phyloP scores from a whole-genome alignment of 768 basidiomycete species.

The Rickenella mellea region DNA sequence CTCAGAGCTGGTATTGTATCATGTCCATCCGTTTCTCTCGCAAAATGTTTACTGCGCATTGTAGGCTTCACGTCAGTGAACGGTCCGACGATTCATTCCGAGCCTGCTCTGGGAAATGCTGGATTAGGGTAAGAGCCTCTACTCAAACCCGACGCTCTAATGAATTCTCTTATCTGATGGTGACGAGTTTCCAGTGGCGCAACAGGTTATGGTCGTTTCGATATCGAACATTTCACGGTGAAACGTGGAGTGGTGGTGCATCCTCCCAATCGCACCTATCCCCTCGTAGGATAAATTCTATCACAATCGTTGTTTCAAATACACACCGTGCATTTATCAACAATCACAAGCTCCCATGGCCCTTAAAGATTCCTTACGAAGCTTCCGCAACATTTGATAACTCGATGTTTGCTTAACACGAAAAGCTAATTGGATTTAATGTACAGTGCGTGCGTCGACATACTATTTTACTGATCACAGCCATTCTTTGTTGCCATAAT shows the following conservation, averaged over 20 bases:
- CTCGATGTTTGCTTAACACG: too few relatives aligned
- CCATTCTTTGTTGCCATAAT: slow-evolving; percentile 16
- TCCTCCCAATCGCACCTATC: too few relatives aligned
- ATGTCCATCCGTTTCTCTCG: not conserved
- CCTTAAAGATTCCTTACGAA: too few relatives aligned
- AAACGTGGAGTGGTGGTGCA: slow-evolving; percentile 33
- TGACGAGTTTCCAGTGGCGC: too few relatives aligned
- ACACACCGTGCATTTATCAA: too few relatives aligned
- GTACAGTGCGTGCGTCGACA: too few relatives aligned
- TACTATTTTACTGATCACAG: slow-evolving; percentile 4
- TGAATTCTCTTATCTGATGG: not conserved
- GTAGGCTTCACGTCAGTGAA: slow-evolving; percentile 48
- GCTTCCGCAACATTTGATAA: too few relatives aligned
- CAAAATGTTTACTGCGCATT: not conserved
- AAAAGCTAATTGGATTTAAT: too few relatives aligned
- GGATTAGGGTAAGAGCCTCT: slow-evolving; percentile 41
- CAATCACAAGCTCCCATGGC: too few relatives aligned
- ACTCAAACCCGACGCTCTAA: too few relatives aligned
- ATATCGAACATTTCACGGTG: slow-evolving; percentile 41
- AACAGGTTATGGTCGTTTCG: slow-evolving; percentile 44
- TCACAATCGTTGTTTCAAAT: too few relatives aligned
- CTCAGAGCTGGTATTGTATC: slow-evolving; percentile 33
- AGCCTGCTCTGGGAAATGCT: slow-evolving; percentile 25
- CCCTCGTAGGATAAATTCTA: too few relatives aligned
- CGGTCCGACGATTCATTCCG: slow-evolving; percentile 39